phyloP scores from a whole-genome alignment of 768 basidiomycete species.

The Hypholoma sublateritium region DNA sequence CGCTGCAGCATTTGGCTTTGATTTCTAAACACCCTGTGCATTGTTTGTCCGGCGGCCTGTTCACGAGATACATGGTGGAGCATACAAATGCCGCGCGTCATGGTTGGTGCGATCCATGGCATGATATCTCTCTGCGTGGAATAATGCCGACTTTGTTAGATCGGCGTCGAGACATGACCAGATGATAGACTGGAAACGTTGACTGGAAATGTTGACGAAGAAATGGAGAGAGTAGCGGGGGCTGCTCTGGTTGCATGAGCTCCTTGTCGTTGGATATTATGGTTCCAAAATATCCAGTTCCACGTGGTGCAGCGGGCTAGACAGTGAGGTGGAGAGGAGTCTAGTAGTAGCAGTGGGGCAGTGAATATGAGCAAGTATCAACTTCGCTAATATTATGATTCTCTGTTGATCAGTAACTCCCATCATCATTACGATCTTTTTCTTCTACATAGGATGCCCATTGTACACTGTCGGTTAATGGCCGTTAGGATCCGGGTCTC shows the following conservation, averaged over 20 bases:
- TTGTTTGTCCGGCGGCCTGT: slow-evolving; percentile 53
- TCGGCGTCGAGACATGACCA: slow-evolving; percentile 86
- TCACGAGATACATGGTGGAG: slow-evolving; percentile 73
- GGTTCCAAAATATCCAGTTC: slow-evolving; percentile 1
- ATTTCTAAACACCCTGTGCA: slow-evolving; percentile 80
- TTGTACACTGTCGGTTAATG: slow-evolving; percentile 43
- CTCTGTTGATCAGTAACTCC: slow-evolving; percentile 25
- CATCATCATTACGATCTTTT: neutral
- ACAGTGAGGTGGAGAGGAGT: slow-evolving; percentile 5
- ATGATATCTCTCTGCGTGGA: slow-evolving; percentile 86
- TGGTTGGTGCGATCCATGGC: slow-evolving; percentile 71
- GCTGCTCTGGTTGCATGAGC: slow-evolving; percentile 58
- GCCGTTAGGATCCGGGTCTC: slow-evolving; percentile 73
- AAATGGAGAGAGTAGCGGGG: slow-evolving; percentile 49
- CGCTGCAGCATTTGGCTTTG: slow-evolving; percentile 72
- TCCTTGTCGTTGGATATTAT: slow-evolving; percentile 14
- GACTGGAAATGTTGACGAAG: too few relatives aligned
- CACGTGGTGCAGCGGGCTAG: slow-evolving; percentile 12
- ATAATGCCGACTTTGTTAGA: slow-evolving; percentile 76
- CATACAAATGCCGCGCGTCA: slow-evolving; percentile 83
- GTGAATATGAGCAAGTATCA: slow-evolving; percentile 12
- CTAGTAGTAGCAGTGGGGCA: slow-evolving; percentile 1
- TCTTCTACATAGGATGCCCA: neutral
- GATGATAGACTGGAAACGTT: slow-evolving; percentile 70
- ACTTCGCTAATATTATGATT: slow-evolving; percentile 11